Conservation (phyloP, 1,284 basidiomycete genomes). For the Tilletia indica region DNA sequence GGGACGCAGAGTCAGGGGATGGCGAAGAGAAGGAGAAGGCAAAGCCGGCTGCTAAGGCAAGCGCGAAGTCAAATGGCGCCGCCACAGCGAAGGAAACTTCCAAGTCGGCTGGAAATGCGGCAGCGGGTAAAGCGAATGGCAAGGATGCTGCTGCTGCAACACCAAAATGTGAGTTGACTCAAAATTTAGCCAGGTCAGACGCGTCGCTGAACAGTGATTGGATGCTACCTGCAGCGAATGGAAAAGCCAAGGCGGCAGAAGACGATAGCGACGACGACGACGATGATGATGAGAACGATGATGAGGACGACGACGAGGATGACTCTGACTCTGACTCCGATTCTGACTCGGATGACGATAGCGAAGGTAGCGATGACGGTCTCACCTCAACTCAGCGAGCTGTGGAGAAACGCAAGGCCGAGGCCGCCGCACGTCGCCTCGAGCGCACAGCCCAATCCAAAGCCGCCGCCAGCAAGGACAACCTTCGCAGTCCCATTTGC, state of each 20-base stretch:
- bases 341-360: slow-evolving; percentile 62
- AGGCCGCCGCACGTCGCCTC: slow-evolving; percentile 75
- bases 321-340: slow-evolving; percentile 60
- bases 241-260: slow-evolving; percentile 20
- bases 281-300: slow-evolving; percentile 45
- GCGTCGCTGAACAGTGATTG: no score
- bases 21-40: slow-evolving; percentile 20
- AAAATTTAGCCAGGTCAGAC: no score
- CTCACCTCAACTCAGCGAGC: slow-evolving; percentile 60
- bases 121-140: slow-evolving; percentile 27
- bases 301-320: slow-evolving; percentile 57
- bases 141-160: slow-evolving; percentile 31
- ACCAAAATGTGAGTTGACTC: slow-evolving; percentile 20
- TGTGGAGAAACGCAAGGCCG: slow-evolving; percentile 75
- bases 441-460: slow-evolving; percentile 83
- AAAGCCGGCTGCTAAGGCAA: background rate
- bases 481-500: slow-evolving; percentile 94
- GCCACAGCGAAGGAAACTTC: background rate
- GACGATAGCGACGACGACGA: slow-evolving; percentile 53
- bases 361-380: slow-evolving; percentile 50
- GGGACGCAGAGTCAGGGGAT: slow-evolving; percentile 76
- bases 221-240: slow-evolving; percentile 15
- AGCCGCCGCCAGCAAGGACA: slow-evolving; percentile 80
- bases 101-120: slow-evolving; percentile 22
- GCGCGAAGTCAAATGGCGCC: background rate